Percentiles rank a stretch among this genome's conserved stretches.
Evolutionary conservation across 2,329 filamentous ascomycete genomes (phyloP).

Genomic region (Juglanconis sp.): DNA sequence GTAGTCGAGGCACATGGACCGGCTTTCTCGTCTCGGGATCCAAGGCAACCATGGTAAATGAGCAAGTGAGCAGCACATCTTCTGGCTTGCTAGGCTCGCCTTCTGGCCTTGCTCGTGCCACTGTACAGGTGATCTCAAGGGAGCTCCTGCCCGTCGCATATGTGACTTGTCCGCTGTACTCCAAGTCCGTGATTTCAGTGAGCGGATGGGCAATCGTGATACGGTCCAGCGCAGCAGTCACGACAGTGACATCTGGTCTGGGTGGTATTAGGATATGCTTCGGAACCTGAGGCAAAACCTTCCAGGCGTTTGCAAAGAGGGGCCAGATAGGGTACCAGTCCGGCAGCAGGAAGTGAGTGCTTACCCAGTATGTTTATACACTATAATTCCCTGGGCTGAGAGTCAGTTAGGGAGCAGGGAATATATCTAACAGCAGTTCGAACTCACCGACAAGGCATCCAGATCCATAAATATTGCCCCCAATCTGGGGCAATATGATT

Average conservation of each 20-base stretch:
- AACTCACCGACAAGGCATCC: constrained; percentile 59
- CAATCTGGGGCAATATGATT: constrained; percentile 40
- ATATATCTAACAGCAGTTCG: too few relatives aligned
- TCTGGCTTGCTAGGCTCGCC: constrained; percentile 49
- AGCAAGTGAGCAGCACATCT: constrained; percentile 43
- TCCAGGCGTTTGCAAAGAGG: too few relatives aligned
- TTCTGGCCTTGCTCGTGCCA: constrained; percentile 61
- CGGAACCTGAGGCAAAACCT: not conserved
- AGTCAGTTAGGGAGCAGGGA: not conserved
- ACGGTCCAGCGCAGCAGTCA: constrained; percentile 48
- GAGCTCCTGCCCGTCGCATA: constrained; percentile 72
- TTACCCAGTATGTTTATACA: constrained; percentile 62
- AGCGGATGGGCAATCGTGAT: constrained; percentile 64
- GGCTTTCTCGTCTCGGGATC: constrained; percentile 65
- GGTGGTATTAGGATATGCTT: not conserved
- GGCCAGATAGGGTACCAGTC: too few relatives aligned
- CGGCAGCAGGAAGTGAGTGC: not conserved
- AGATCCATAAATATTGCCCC: constrained; percentile 78
- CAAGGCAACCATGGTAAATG: constrained; percentile 75
- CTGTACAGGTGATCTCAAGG: constrained; percentile 71
- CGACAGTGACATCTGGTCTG: constrained; percentile 44
- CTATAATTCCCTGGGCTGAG: constrained; percentile 57
- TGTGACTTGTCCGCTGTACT: constrained; percentile 60
- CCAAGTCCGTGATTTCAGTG: constrained; percentile 74
- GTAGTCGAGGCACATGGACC: constrained; percentile 54